These are phyloP conservation scores for Exidia glandulosa DNA, from an alignment of 768 basidiomycete species.

Conservation along the genomic window DNA sequence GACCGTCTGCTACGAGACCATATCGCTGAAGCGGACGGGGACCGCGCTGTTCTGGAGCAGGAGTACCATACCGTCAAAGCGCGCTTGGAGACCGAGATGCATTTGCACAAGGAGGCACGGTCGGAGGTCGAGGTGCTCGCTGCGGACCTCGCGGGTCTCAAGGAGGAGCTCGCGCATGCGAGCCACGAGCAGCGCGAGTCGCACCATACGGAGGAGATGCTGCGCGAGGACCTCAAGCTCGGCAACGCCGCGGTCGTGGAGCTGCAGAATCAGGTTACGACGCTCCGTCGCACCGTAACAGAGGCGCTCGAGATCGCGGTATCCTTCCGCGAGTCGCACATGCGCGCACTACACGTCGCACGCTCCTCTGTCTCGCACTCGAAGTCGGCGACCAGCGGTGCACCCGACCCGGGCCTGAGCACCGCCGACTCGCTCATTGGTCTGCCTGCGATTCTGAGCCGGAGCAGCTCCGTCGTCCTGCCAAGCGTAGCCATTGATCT, in stretches of 20 bases:
- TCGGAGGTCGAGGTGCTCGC: slow-evolving; percentile 52
- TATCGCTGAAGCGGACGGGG: slow-evolving; percentile 86
- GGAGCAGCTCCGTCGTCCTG: background rate
- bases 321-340: slow-evolving; percentile 64
- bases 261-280: slow-evolving; percentile 56
- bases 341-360: slow-evolving; percentile 54
- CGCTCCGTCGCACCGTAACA: slow-evolving; percentile 57
- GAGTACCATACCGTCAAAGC: slow-evolving; percentile 67
- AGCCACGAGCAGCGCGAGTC: slow-evolving; percentile 62
- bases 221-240: slow-evolving; percentile 65
- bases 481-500: slow-evolving; percentile 42
- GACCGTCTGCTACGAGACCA: slow-evolving; percentile 71
- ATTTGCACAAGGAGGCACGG: slow-evolving; percentile 51
- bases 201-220: slow-evolving; percentile 50
- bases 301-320: slow-evolving; percentile 76
- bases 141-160: slow-evolving; percentile 54
- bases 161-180: slow-evolving; percentile 62
- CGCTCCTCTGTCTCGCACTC: background rate
- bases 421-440: background rate
- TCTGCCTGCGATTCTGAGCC: background rate
- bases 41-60: slow-evolving; percentile 84
- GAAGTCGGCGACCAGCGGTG: background rate
- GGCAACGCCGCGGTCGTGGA: slow-evolving; percentile 57
- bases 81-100: slow-evolving; percentile 46
- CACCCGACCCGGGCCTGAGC: background rate